Percentiles rank a stretch among this genome's conserved stretches.
Conservation (phyloP, 192 early-diverging fungal genomes). For the Gaertneriomyces semiglobifer region DNA sequence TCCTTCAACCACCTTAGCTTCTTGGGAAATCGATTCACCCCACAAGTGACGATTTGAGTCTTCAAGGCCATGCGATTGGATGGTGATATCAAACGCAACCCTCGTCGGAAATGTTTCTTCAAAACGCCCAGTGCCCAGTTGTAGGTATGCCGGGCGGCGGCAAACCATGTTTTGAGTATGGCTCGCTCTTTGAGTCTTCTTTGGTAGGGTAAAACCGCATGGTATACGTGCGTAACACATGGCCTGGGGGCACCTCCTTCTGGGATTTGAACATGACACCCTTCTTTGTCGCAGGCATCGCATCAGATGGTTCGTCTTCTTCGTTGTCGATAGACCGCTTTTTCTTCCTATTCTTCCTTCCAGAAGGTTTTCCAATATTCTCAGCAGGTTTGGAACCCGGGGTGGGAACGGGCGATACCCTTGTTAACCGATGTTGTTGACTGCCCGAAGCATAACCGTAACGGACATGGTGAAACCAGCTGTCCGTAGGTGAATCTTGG, state of each 20-base stretch:
- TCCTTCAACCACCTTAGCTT: conserved; percentile 3
- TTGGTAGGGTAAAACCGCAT: conserved; percentile 9
- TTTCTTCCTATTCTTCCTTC: neutral
- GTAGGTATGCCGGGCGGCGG: conserved; percentile 8
- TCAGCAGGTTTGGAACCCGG: neutral
- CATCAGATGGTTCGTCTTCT: no score
- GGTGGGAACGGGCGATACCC: no score
- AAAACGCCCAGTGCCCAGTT: conserved; percentile 12
- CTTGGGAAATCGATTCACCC: neutral
- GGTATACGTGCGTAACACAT: conserved; percentile 7
- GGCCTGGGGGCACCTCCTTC: conserved; percentile 1
- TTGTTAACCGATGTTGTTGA: conserved; percentile 1
- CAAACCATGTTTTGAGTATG: conserved; percentile 17
- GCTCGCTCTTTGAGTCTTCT: neutral
- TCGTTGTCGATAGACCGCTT: neutral
- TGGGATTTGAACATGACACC: neutral
- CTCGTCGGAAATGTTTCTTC: neutral
- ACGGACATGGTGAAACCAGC: neutral
- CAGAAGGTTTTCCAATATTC: neutral
- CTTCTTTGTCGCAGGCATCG: neutral
- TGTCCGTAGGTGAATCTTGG: no score
- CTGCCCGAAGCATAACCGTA: neutral
- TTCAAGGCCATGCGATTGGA: neutral
- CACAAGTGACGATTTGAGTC: neutral
- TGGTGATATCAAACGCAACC: neutral